Percentiles rank a stretch among this genome's conserved stretches.
These are phyloP conservation scores for Ochetophila trinervis DNA, from an alignment of 306 rosid species.

Conservation along the genomic window DNA sequence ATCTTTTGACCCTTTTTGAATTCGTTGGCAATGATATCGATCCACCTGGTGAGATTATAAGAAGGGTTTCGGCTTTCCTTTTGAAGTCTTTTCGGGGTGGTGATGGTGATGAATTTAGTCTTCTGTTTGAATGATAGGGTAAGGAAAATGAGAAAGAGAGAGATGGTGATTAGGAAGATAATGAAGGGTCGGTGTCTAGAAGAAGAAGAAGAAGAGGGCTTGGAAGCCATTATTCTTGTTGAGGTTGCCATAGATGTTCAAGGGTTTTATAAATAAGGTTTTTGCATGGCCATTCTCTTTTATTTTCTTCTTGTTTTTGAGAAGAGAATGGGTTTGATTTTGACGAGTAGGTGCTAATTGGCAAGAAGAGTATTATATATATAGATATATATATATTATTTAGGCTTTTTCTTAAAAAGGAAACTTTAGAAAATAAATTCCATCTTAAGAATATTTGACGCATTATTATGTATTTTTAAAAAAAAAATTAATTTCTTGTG, in stretches of 20 bases:
- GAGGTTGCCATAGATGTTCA: not conserved
- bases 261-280: not conserved
- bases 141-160: slow-evolving; percentile 14
- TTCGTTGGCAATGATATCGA: slow-evolving; percentile 31
- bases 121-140: not conserved
- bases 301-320: too few species aligned
- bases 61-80: not conserved
- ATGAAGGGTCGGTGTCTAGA: slow-evolving; percentile 21
- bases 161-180: slow-evolving; percentile 27
- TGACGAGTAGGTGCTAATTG: too few species aligned
- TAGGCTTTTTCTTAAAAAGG: too few species aligned
- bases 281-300: too few species aligned
- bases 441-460: too few species aligned
- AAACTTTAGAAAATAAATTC: too few species aligned
- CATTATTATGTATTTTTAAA: too few species aligned
- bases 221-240: slow-evolving; percentile 33
- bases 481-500: too few species aligned
- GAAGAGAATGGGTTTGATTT: too few species aligned
- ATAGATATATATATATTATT: too few species aligned
- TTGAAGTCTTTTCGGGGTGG: not conserved
- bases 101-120: not conserved
- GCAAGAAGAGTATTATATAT: too few species aligned
- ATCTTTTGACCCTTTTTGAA: slow-evolving; percentile 10
- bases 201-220: slow-evolving; percentile 7
- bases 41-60: slow-evolving; percentile 26